Evolutionary conservation across 2,329 filamentous ascomycete species (phyloP), one percentile per base, ranked within the genome.

Genomic region (Fusarium transvaalense): DNA sequence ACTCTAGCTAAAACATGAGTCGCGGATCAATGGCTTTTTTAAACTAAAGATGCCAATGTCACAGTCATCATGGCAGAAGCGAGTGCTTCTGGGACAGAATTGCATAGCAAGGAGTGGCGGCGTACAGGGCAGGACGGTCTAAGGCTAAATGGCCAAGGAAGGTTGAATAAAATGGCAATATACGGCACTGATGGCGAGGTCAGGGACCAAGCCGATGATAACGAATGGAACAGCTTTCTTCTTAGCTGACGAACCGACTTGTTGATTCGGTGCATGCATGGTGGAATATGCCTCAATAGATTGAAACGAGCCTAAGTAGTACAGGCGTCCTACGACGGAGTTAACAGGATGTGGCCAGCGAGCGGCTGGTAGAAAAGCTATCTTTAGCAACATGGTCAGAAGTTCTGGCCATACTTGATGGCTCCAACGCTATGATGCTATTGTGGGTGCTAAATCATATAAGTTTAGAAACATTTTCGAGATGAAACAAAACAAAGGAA

Each of bases 101-200:
- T 66, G 67, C 75, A 76, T 75, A 72, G 68, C 73, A 76, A 35
- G 52, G 72, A 73, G 69, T 68, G 72, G 69, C 46, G 74, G 74
- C 74, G 71, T 61, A 68, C 56, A 42, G 64, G 55, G 51, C 58
- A 60, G 57, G 42, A 51, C 41, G 42, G 46, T 35, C 21, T 15
- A 25, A 27, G 47, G n/a, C 34, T 27, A 39, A 41, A 38, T 32
- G 35, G 48, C 35, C 45, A 41, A 25, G 25, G 38, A 38, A 25
- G 19, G 52, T 25, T 32, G 43, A 39, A 48, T 32, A 51, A 42
- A 43, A 54, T 41, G 56, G 41, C 43, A 56, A 42, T 46, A 38
- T 25, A 32, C n/a, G n/a, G 27, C 46, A 21, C 19, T 21, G 51
- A 31, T 39, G 13, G 9, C 38, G 12, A 42, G 31, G 23, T 25